A percentile compares a stretch with the other conserved stretches of the same genome.
Conservation (phyloP, 345 rosid genomes). For the Populus davidiana region DNA sequence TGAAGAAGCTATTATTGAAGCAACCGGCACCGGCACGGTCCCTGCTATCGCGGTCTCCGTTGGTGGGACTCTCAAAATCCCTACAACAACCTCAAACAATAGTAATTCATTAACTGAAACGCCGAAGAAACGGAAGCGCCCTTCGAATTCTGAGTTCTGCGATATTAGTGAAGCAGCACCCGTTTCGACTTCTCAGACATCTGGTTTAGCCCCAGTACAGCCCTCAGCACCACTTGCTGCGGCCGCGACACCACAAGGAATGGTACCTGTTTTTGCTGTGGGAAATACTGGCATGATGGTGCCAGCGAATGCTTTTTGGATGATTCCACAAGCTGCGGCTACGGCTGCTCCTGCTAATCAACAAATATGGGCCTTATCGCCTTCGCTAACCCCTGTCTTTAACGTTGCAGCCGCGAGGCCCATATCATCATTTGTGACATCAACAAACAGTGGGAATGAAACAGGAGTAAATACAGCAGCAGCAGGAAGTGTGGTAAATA, state of each 20-base stretch:
- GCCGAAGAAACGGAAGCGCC: conserved; percentile 30
- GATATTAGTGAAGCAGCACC: conserved; percentile 18
- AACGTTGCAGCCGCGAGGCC: conserved; percentile 37
- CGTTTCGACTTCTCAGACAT: conserved; percentile 27
- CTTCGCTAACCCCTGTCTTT: conserved; percentile 30
- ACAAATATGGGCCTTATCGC: conserved; percentile 41
- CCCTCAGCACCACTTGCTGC: conserved; percentile 8
- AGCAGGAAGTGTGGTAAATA: not conserved
- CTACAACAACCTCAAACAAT: conserved; percentile 16
- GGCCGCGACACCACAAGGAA: conserved; percentile 30
- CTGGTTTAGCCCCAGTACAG: conserved; percentile 27
- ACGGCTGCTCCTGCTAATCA: conserved; percentile 1
- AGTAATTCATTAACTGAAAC: conserved; percentile 7
- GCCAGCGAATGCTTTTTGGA: conserved; percentile 49
- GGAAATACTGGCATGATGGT: conserved; percentile 39
- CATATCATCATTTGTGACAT: conserved; percentile 28
- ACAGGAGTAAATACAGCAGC: not conserved
- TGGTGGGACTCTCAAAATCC: conserved; percentile 43
- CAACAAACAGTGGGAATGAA: not conserved
- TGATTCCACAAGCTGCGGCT: conserved; percentile 36
- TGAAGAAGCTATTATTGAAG: conserved; percentile 42
- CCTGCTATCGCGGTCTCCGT: conserved; percentile 48
- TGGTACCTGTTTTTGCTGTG: conserved; percentile 42
- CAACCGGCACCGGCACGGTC: conserved; percentile 47
- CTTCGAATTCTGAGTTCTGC: conserved; percentile 34